Percentiles rank a stretch among this genome's conserved stretches.
These are phyloP conservation scores for Neophaeococcomyces mojaviensis DNA, from an alignment of 2,329 filamentous ascomycete genomes.

Conservation along the genomic window DNA sequence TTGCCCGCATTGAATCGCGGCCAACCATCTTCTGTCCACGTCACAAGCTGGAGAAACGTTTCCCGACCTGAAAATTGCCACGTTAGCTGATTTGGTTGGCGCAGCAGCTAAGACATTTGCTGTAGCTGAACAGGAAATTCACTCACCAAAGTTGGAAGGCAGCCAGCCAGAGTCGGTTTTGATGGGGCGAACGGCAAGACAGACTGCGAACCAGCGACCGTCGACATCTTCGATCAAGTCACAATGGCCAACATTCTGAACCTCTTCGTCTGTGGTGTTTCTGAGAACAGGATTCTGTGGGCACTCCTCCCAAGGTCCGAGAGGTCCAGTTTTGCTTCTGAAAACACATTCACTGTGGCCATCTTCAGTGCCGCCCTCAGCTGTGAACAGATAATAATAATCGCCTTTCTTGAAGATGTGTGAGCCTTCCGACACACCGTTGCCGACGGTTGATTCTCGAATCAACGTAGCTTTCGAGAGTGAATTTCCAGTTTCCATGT, in stretches of 20 bases:
- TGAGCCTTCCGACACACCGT: slow-evolving; percentile 43
- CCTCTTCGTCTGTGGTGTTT: slow-evolving; percentile 26
- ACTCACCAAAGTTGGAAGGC: slow-evolving; percentile 37
- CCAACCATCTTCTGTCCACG: slow-evolving; percentile 26
- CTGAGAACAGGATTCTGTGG: slow-evolving; percentile 42
- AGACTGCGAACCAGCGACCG: slow-evolving; percentile 22
- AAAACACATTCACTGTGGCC: slow-evolving; percentile 38
- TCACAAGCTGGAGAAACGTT: slow-evolving; percentile 26
- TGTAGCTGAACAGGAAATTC: not conserved
- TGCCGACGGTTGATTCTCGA: slow-evolving; percentile 36
- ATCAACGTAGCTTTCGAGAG: slow-evolving; percentile 29
- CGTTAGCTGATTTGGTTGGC: not conserved
- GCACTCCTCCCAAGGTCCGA: slow-evolving; percentile 43
- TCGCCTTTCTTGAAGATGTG: slow-evolving; percentile 47
- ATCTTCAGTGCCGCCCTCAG: slow-evolving; percentile 47
- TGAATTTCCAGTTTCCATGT: slow-evolving; percentile 28
- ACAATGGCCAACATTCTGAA: slow-evolving; percentile 22
- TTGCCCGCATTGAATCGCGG: slow-evolving; percentile 15
- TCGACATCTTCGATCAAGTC: slow-evolving; percentile 20
- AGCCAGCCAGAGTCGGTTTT: slow-evolving; percentile 25
- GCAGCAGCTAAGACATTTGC: no score
- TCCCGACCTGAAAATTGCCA: slow-evolving; percentile 27
- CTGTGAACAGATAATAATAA: slow-evolving; percentile 48
- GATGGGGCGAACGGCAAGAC: slow-evolving; percentile 16
- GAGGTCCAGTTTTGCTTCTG: slow-evolving; percentile 38